Evolutionary conservation across 768 basidiomycete genomes (phyloP), one percentile per base, ranked within the genome.

Genomic region (Rhodotorula graminis): DNA sequence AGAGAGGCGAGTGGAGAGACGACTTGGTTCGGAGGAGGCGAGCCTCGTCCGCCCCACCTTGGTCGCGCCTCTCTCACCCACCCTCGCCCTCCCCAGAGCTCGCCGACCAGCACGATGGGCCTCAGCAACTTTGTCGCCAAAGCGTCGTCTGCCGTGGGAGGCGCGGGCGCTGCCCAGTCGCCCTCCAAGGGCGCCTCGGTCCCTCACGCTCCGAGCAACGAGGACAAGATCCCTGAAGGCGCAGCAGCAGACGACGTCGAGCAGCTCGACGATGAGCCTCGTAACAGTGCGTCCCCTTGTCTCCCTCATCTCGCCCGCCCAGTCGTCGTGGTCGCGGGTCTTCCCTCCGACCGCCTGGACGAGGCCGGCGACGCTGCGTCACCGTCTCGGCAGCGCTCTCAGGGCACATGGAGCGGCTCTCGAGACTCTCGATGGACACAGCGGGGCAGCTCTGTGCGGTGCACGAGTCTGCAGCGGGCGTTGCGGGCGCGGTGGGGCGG

Each of bases 201-300:
- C 18, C 25, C 58, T n/a, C 9, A 37, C 61, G 19, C 25, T 19
- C 46, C 61, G 40, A 9, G 29, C 47, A 37, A 23, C 37, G 66
- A 70, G 40, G 77, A 74, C 47, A 58, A 67, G 33, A 72, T 73
- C 3, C 72, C 75, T 3, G 77, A 76, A 15, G 77, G 77, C 2
- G 67, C 75, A 7, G 42, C 47, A 3, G 67, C 75, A 0, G 77
- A 74, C 33, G 73, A 72, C 49, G 64, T 64, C 25, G 70, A 72
- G 68, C 60, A 67, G 16, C 71, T 78, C n/a, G 78, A 78, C 42
- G 75, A 77, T 27, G 71, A 76, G 53, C 73, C 74, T 21, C 70
- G 69, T 58, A 77, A 69, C 70, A 72, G 73, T 74, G 15, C n/a
- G 53, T 37, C 56, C 44, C 44, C n/a, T n/a, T 46, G 6, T 14